phyloP scores from a whole-genome alignment of 495 filamentous ascomycete species.

The Talaromyces proteolyticus region DNA sequence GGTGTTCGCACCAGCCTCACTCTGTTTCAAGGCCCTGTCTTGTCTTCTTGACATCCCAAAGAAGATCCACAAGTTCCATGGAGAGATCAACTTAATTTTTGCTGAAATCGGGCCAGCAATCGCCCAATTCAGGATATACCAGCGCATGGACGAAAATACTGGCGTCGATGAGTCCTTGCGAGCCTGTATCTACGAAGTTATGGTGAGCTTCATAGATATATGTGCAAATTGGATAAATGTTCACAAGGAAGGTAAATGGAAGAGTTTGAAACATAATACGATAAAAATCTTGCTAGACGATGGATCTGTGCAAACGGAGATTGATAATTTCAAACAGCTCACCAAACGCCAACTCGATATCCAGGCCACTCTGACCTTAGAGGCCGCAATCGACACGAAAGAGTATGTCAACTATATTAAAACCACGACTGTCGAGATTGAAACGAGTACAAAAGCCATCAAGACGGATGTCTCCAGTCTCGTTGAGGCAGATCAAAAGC shows the following conservation, averaged over 20 bases:
- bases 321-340: slow-evolving; percentile 9
- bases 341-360: slow-evolving; percentile 8
- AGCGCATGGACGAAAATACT: slow-evolving; percentile 16
- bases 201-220: slow-evolving; percentile 19
- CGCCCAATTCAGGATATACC: slow-evolving; percentile 17
- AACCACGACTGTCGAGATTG: slow-evolving; percentile 6
- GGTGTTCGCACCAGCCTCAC: slow-evolving; percentile 12
- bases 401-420: slow-evolving; percentile 7
- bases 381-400: slow-evolving; percentile 9
- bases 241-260: slow-evolving; percentile 11
- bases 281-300: slow-evolving; percentile 9
- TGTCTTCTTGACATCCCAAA: slow-evolving; percentile 18
- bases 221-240: slow-evolving; percentile 18
- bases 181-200: slow-evolving; percentile 14
- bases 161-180: slow-evolving; percentile 13
- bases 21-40: slow-evolving; percentile 20
- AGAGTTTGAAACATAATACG: slow-evolving; percentile 11
- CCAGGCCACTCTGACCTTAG: slow-evolving; percentile 10
- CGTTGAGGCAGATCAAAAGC: slow-evolving; percentile 9
- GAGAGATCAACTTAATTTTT: slow-evolving; percentile 16
- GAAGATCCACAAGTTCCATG: slow-evolving; percentile 15
- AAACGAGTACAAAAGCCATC: slow-evolving; percentile 8
- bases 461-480: slow-evolving; percentile 9
- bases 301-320: slow-evolving; percentile 5
- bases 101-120: slow-evolving; percentile 14